Conservation (phyloP, 2,329 filamentous ascomycete genomes). For the Thelonectria olida region DNA sequence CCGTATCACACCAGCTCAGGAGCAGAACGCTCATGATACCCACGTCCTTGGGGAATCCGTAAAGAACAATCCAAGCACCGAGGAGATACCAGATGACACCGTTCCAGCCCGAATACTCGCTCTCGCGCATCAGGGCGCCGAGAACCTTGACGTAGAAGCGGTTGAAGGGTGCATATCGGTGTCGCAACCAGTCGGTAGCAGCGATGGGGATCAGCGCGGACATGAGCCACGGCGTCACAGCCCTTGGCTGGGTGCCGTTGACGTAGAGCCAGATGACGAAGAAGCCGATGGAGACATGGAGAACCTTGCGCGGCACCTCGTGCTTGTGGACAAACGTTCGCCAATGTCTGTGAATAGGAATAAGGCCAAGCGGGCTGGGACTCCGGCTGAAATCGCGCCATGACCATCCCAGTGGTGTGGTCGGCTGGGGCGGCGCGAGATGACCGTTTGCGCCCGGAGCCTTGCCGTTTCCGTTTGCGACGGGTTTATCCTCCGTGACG, state of each 20-base stretch:
- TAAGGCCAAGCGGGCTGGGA: slow-evolving; percentile 90
- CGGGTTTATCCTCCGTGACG: slow-evolving; percentile 34
- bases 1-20: slow-evolving; percentile 97
- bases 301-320: slow-evolving; percentile 91
- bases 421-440: slow-evolving; percentile 72
- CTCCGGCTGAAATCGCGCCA: slow-evolving; percentile 92
- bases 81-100: slow-evolving; percentile 97
- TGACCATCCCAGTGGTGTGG: slow-evolving; percentile 70
- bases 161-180: slow-evolving; percentile 84
- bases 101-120: slow-evolving; percentile 93
- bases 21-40: slow-evolving; percentile 89
- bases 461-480: slow-evolving; percentile 46
- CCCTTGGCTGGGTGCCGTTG: slow-evolving; percentile 76
- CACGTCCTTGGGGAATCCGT: slow-evolving; percentile 92
- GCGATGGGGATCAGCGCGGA: slow-evolving; percentile 84
- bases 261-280: slow-evolving; percentile 88
- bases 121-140: slow-evolving; percentile 96
- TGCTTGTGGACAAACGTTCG: slow-evolving; percentile 93
- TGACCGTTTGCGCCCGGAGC: slow-evolving; percentile 65
- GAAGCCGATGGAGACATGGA: slow-evolving; percentile 98
- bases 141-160: slow-evolving; percentile 84
- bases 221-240: slow-evolving; percentile 88
- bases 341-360: slow-evolving; percentile 94
- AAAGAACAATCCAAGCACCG: slow-evolving; percentile 86
- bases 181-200: slow-evolving; percentile 81